A percentile compares a stretch with the other conserved stretches of the same genome.
phyloP scores from a whole-genome alignment of 2,329 filamentous ascomycete genomes.

The Botrytis byssoidea region DNA sequence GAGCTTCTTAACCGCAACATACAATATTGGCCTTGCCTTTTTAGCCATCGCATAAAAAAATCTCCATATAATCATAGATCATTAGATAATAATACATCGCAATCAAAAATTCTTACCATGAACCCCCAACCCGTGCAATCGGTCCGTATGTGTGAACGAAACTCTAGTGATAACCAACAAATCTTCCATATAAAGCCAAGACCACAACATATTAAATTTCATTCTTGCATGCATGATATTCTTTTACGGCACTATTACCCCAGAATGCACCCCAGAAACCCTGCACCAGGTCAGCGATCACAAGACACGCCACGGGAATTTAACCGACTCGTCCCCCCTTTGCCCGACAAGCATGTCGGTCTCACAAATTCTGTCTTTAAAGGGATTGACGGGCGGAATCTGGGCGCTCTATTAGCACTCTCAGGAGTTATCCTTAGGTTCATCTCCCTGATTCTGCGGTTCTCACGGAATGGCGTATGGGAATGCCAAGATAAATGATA shows the following conservation, averaged over 20 bases:
- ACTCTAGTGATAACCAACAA: neutral
- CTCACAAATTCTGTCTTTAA: neutral
- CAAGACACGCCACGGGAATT: neutral
- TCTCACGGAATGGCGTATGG: too few species aligned
- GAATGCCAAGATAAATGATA: neutral
- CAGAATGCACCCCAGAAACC: neutral
- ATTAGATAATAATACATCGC: neutral
- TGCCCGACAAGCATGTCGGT: neutral
- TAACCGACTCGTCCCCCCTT: constrained; percentile 15
- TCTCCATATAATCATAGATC: neutral
- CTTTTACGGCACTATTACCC: neutral
- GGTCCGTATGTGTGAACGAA: neutral
- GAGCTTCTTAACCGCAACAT: neutral
- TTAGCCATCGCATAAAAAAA: neutral
- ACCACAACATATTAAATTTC: neutral
- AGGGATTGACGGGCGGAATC: neutral
- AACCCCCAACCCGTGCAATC: neutral
- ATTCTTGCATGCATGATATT: constrained; percentile 9
- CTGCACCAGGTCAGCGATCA: constrained; percentile 3
- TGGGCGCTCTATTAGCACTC: neutral
- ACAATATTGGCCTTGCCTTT: neutral
- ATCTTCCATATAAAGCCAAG: neutral
- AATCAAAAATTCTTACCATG: neutral
- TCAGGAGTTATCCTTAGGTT: neutral
- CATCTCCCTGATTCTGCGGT: neutral